Conservation (phyloP, 257 asterid species). For the Solanum sitiens region DNA sequence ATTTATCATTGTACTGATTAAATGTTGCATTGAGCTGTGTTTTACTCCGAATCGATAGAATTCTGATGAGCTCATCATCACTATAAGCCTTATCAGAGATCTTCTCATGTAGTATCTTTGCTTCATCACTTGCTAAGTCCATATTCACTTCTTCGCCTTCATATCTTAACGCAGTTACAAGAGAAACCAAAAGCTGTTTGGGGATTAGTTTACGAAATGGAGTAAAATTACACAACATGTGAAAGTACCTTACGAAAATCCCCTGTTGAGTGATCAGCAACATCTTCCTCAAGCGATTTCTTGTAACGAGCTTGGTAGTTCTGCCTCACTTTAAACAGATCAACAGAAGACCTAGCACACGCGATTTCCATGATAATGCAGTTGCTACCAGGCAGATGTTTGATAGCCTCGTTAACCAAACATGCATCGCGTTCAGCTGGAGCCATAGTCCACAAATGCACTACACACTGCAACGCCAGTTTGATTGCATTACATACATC, state of each 20-base stretch:
- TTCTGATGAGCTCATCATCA: conserved; percentile 65
- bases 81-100: conserved; percentile 52
- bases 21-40: conserved; percentile 83
- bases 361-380: conserved; percentile 67
- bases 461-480: conserved; percentile 34
- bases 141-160: conserved; percentile 78
- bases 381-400: conserved; percentile 37
- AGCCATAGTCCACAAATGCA: conserved; percentile 57
- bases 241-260: conserved; percentile 57
- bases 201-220: not conserved
- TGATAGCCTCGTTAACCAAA: conserved; percentile 64
- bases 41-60: conserved; percentile 74
- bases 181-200: conserved; percentile 81
- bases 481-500: not conserved
- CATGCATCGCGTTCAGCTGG: conserved; percentile 78
- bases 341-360: conserved; percentile 54
- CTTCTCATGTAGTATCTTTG: conserved; percentile 63
- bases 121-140: conserved; percentile 64
- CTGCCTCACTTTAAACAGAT: conserved; percentile 53
- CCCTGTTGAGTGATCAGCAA: conserved; percentile 64
- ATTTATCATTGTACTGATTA: conserved; percentile 56
- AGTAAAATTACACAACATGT: not conserved
- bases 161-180: conserved; percentile 70
- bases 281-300: conserved; percentile 88
- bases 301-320: conserved; percentile 53